Conservation (phyloP, 2,329 filamentous ascomycete species). For the Pyrenophora seminiperda region DNA sequence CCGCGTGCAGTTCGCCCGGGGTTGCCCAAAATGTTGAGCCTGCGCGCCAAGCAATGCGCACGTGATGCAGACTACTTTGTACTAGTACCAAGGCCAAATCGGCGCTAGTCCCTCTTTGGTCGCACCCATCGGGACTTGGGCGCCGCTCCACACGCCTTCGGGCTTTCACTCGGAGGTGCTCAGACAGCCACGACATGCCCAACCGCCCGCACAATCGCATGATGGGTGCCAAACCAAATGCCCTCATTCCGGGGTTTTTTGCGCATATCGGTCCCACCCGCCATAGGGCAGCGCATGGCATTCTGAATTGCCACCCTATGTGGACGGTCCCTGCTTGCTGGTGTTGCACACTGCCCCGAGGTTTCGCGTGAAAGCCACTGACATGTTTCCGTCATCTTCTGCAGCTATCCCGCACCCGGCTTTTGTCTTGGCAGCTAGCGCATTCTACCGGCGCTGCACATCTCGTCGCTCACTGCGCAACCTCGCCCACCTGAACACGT, state of each 20-base stretch:
- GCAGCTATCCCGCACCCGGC: constrained; percentile 16
- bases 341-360: constrained; percentile 5
- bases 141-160: not conserved
- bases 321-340: constrained; percentile 8
- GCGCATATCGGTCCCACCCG: constrained; percentile 15
- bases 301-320: constrained; percentile 16
- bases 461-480: constrained; percentile 14
- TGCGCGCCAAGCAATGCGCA: not conserved
- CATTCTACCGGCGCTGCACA: constrained; percentile 17
- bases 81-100: constrained; percentile 5
- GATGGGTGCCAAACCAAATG: not conserved
- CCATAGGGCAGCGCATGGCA: constrained; percentile 8
- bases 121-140: not conserved
- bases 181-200: constrained; percentile 3
- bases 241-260: constrained; percentile 1
- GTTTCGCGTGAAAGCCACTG: constrained; percentile 12
- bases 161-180: not conserved
- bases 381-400: constrained; percentile 14
- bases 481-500: constrained; percentile 2
- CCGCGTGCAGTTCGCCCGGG: constrained; percentile 8
- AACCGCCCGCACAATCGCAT: constrained; percentile 4
- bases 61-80: no score
- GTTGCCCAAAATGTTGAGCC: constrained; percentile 11
- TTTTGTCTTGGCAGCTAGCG: constrained; percentile 21
- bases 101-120: not conserved